Evolutionary conservation across 2,329 filamentous ascomycete genomes (phyloP), one percentile per base, ranked within the genome.

Genomic region (Akanthomyces lecanii): DNA sequence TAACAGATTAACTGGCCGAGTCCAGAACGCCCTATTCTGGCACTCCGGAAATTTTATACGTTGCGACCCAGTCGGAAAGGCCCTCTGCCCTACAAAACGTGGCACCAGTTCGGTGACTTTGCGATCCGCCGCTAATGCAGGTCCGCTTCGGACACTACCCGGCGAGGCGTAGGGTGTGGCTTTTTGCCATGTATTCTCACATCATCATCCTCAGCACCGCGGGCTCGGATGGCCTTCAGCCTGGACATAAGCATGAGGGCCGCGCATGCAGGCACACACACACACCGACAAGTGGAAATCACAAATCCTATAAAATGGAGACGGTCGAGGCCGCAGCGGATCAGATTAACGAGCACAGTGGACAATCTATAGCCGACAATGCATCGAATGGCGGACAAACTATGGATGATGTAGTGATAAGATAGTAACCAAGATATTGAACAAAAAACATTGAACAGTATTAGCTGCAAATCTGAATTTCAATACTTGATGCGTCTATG

Each of bases 401-500:
- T 5, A 7, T 25, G 21, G 40, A 21, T 6, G 4, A 45, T n/a
- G 16, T 36, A 10, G 7, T 11, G 5, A 36, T 36, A 6, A 10
- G 33, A 36, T 7, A 36, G 33, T 11, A 7, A 11, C 33, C 33
- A 11, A 36, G 5, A 36, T 4, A 21, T n/a, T 18, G 36, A 14
- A 36, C n/a, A 36, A 3, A 16, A 28, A 10, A 23, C 5, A 47
- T 25, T n/a, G 3, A 47, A 45, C 30, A 47, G 14, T 11, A 14
- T 58, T 23, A 23, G 56, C 21, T 33, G 23, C 47, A 54, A 21
- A 54, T 28, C 23, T 45, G n/a, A 36, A 36, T 51, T 23, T 61
- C 48, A 6, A 48, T 40, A 25, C 33, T 55, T 28, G 50, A 56
- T 50, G 30, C 60, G 60, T 62, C 60, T 62, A 62, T 62, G 33